These are phyloP conservation scores for Penicillium longicatenatum DNA, from an alignment of 495 filamentous ascomycete species.

Conservation along the genomic window DNA sequence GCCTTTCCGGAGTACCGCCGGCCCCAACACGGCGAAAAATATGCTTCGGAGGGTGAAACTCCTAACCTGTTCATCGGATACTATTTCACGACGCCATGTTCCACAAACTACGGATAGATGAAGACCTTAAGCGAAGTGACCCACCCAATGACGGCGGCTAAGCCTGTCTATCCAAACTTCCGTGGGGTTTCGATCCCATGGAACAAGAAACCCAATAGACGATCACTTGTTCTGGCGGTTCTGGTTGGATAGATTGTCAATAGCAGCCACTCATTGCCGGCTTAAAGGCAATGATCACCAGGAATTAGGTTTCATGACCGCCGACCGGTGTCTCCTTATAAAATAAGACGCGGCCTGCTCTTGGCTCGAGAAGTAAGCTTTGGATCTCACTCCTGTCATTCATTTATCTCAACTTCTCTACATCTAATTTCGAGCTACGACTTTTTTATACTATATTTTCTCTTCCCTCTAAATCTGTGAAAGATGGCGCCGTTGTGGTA, in stretches of 20 bases:
- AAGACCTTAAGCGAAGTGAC: constrained; percentile 1
- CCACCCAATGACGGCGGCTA: constrained; percentile 16
- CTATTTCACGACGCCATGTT: background rate
- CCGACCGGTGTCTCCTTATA: background rate
- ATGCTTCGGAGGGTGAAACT: background rate
- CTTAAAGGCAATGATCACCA: constrained; percentile 23
- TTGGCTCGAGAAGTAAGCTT: constrained; percentile 1
- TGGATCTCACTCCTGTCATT: constrained; percentile 14
- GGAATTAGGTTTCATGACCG: background rate
- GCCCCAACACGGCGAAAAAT: background rate
- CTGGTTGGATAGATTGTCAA: constrained; percentile 12
- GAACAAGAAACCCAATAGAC: background rate
- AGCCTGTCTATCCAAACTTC: constrained; percentile 10
- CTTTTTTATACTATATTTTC: background rate
- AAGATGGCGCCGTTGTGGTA: constrained; percentile 21
- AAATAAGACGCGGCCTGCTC: background rate
- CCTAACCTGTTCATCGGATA: background rate
- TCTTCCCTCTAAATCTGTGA: background rate
- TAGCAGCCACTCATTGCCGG: constrained; percentile 1
- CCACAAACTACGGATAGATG: background rate
- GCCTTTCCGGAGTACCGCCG: background rate
- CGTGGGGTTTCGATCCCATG: background rate
- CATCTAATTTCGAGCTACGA: constrained; percentile 1
- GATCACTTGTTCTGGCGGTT: constrained; percentile 1
- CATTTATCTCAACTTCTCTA: constrained; percentile 6